Evolutionary conservation across 2,329 filamentous ascomycete species (phyloP), one percentile per base, ranked within the genome.

Genomic region (Berkeleyomyces rouxiae): DNA sequence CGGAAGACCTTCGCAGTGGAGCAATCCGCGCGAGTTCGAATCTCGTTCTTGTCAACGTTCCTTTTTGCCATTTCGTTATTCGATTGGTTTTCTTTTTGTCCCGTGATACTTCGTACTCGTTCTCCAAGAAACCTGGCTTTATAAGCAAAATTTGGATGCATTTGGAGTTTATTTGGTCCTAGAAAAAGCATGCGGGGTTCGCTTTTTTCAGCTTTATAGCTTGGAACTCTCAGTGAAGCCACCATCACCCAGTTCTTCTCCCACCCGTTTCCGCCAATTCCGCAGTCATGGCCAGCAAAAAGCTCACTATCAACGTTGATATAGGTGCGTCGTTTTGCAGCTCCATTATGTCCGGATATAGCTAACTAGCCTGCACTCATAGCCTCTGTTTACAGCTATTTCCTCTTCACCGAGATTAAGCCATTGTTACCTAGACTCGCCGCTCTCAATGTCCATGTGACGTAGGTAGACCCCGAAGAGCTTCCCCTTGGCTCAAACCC

Each of bases 341-440:
- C 16, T 2, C 43, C 4, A 33, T 3, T 33, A 7, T 51, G 11
- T 23, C 7, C 10, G 31, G 6, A 51, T 4, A 6, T 46, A 40
- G 4, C 4, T 13, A 2, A 2, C 53, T 62, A 40, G 58, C 7
- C 6, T 2, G 16, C 37, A 31, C 9, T 37, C 2, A 59, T 36
- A 90, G 86, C 84, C 62, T 90, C 87, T 33, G 73, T 80, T 58
- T 84, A 79, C 68, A 82, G 79, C 72, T 84, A 82, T 67, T 68
- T 82, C 13, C 74, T 75, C 23, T 76, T 87, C 59, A 70, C 76
- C 0, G 79, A 88, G 68, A 73, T 90, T 33, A 74, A 78, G 40
- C 76, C 75, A 60, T 84, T 85, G 67, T 71, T 78, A 49, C 72
- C 76, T 0, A 70, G 77, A 1, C 76, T 90, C 2, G 73, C 75